Percentiles rank a stretch among this genome's conserved stretches.
These are phyloP conservation scores for Pleurotus ostreatus DNA, from an alignment of 768 basidiomycete species.

Conservation along the genomic window DNA sequence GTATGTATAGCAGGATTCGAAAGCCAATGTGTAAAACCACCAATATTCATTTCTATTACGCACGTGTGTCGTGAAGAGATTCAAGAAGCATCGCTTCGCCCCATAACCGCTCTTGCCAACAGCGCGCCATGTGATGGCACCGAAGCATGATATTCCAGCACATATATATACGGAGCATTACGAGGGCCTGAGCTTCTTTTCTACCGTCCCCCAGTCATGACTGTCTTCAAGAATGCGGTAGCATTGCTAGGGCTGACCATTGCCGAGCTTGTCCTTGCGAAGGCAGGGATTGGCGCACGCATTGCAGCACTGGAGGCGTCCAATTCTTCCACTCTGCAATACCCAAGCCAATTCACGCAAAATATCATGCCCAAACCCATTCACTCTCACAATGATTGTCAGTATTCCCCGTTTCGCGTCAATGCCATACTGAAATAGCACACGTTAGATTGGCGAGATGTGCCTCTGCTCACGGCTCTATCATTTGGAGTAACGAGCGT, in stretches of 20 bases:
- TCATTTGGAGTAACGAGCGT: slow-evolving; percentile 48
- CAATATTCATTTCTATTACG: too few species aligned
- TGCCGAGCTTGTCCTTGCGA: neutral
- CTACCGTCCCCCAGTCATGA: too few species aligned
- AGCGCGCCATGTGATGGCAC: too few species aligned
- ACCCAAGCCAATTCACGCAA: slow-evolving; percentile 46
- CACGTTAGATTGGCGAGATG: slow-evolving; percentile 42
- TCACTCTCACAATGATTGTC: slow-evolving; percentile 57
- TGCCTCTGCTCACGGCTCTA: slow-evolving; percentile 43
- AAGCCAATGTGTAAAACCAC: too few species aligned
- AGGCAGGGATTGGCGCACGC: slow-evolving; percentile 15
- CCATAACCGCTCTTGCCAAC: too few species aligned
- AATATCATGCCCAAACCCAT: slow-evolving; percentile 42
- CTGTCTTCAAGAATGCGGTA: neutral
- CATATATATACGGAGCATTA: too few species aligned
- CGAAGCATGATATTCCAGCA: neutral
- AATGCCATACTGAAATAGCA: neutral
- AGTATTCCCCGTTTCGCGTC: slow-evolving; percentile 9
- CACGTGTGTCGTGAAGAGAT: too few species aligned
- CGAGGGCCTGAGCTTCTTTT: too few species aligned
- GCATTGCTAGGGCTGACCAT: neutral
- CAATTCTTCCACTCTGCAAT: slow-evolving; percentile 34
- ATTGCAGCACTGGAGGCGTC: slow-evolving; percentile 23
- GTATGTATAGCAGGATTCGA: too few species aligned
- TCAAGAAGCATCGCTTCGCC: too few species aligned